phyloP scores from a whole-genome alignment of 2,329 filamentous ascomycete species.

The Aspergillus chevalieri region DNA sequence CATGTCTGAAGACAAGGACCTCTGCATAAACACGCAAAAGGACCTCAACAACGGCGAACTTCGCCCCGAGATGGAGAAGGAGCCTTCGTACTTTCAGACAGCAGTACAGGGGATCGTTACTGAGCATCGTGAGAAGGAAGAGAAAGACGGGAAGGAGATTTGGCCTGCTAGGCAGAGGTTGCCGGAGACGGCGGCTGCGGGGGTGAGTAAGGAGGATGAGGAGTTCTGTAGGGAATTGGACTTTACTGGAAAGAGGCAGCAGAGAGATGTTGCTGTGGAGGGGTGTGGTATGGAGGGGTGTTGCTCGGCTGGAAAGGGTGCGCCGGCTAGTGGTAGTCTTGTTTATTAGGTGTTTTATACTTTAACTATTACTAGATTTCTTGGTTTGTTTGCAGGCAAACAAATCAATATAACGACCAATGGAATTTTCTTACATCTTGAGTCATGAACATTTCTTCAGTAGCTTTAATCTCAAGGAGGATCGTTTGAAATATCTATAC shows the following conservation, averaged over 20 bases:
- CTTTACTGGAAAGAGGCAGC: background rate
- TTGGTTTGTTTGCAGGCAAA: background rate
- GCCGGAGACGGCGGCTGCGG: slow-evolving; percentile 19
- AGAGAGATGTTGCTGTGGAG: background rate
- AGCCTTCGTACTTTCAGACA: slow-evolving; percentile 52
- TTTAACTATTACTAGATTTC: background rate
- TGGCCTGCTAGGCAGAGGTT: slow-evolving; percentile 45
- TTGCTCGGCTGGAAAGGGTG: background rate
- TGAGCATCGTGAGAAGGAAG: slow-evolving; percentile 43
- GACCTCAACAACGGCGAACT: slow-evolving; percentile 56
- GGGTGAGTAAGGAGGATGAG: slow-evolving; percentile 24
- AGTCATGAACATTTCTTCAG: background rate
- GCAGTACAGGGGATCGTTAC: slow-evolving; percentile 45
- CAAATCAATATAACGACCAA: too few relatives aligned
- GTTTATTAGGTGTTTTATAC: background rate
- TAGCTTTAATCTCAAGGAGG: too few relatives aligned
- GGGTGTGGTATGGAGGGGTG: background rate
- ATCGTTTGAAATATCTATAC: too few relatives aligned
- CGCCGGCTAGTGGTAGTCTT: background rate
- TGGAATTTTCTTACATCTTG: background rate
- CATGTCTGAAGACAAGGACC: slow-evolving; percentile 58
- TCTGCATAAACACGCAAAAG: slow-evolving; percentile 54
- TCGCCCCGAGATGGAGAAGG: slow-evolving; percentile 54
- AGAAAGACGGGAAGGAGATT: slow-evolving; percentile 42
- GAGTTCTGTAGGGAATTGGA: slow-evolving; percentile 24